Base-by-base conservation (phyloP, 2,329 filamentous ascomycete species). In the Botrytis elliptica region DNA sequence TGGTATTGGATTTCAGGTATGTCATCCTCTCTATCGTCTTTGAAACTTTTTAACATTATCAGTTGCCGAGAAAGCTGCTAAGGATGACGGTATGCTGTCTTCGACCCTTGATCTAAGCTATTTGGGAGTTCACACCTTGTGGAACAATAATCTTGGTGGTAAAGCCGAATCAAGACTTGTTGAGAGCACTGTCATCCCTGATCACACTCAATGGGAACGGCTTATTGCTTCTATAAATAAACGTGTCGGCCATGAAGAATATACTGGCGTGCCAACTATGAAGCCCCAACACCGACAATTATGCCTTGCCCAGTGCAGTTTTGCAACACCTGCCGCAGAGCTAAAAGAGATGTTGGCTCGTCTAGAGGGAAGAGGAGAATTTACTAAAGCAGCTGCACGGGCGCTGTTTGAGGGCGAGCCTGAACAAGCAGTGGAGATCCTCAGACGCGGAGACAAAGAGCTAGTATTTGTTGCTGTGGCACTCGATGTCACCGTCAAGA, bases 361-460 rank as follows among this genome's bases (percentile, higher is more conserved):
- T 36, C 81, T 89, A 18, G 83, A 86, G 71, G 81, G 84, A 33
- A 81, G 84, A 73, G 85, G 84, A 12, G 75, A 85, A n/a, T 88
- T 92, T 79, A 94, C 93, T 68, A 93, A 92, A 85, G 90, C 91
- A 18, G 91, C 94, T 36, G 92, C 92, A 0, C 88, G 92, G 75
- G 92, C 93, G 2, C 85, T 95, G 1, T 93, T 95, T 81, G 88
- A 91, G 73, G 92, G 92, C 20, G 86, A 92, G 78, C 90, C 87
- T 46, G 86, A 90, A 59, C 85, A 90, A 71, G 92, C 93, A 2
- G 87, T 95, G 12, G 86, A 90, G 72, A 88, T 93, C 18, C 86
- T 95, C 40, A 92, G 92, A 77, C 86, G 85, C 62, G 90, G 91
- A 7, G 92, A 92, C 76, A 85, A 88, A 4, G 89, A 92, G 76